These are phyloP conservation scores for Aspergillus sp. DNA, from an alignment of 2,329 filamentous ascomycete species.

Conservation along the genomic window DNA sequence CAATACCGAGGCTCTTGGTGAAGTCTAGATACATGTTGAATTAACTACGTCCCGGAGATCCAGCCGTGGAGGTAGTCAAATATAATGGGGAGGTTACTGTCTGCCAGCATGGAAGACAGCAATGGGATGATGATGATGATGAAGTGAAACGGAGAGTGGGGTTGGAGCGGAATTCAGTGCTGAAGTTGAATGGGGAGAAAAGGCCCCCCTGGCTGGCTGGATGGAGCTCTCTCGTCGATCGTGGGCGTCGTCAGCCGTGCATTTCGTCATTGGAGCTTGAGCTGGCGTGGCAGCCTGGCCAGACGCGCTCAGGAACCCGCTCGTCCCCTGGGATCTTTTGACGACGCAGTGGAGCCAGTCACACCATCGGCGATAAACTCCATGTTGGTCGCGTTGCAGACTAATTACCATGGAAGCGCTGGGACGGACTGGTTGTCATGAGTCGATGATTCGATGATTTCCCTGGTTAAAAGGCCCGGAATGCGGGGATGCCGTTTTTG, in stretches of 20 bases:
- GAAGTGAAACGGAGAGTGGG: background rate
- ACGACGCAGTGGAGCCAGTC: background rate
- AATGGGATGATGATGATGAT: background rate
- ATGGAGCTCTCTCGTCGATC: background rate
- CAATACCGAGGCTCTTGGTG: conserved; percentile 21
- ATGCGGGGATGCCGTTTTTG: background rate
- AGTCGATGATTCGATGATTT: background rate
- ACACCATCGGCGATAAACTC: background rate
- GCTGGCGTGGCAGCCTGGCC: background rate
- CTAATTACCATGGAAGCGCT: background rate
- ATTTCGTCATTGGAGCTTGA: background rate
- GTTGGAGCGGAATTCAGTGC: background rate
- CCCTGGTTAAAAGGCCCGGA: background rate
- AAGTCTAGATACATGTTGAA: conserved; percentile 18
- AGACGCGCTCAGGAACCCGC: conserved; percentile 2
- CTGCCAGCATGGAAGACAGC: background rate
- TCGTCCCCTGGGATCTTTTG: background rate
- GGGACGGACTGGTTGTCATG: background rate
- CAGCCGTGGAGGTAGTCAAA: background rate
- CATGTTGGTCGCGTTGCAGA: background rate
- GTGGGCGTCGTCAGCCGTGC: background rate
- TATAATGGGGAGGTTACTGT: too few relatives aligned
- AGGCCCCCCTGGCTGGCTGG: background rate
- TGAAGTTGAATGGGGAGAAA: background rate
- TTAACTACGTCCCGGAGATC: background rate